Conservation (phyloP, 1,284 basidiomycete species). For the Chalciporus sp. region DNA sequence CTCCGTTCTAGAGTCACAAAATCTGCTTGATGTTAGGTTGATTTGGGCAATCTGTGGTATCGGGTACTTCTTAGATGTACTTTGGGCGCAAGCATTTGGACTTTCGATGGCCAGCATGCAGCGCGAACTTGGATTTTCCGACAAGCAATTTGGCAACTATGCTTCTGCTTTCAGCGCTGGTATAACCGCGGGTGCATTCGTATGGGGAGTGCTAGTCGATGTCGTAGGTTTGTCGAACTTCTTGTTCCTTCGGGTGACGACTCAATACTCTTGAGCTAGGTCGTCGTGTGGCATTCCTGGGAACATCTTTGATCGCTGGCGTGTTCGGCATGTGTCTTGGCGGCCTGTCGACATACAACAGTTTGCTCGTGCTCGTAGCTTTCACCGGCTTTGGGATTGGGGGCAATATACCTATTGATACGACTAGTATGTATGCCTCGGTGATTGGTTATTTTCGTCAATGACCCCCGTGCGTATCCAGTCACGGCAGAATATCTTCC, state of each 20-base stretch:
- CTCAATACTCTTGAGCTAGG: conserved; percentile 5
- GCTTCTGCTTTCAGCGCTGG: conserved; percentile 1
- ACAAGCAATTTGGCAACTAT: conserved; percentile 18
- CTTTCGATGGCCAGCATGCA: conserved; percentile 9
- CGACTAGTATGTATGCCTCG: conserved; percentile 14
- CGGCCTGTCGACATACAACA: conserved; percentile 10
- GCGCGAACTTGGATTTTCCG: conserved; percentile 20
- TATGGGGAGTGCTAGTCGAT: conserved; percentile 20
- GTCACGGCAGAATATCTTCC: conserved; percentile 20
- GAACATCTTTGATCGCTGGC: conserved; percentile 16
- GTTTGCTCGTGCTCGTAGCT: conserved; percentile 12
- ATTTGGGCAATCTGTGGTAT: conserved; percentile 21
- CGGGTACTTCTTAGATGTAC: conserved; percentile 12
- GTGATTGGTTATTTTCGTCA: not conserved
- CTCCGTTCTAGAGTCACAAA: not conserved
- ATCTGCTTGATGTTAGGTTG: conserved; percentile 6
- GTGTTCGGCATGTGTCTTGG: conserved; percentile 19
- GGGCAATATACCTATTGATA: conserved; percentile 20
- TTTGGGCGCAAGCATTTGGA: conserved; percentile 10
- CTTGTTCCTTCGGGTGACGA: not conserved
- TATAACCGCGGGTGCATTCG: conserved; percentile 8
- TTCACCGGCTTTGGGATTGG: conserved; percentile 20
- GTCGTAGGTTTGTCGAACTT: conserved; percentile 15
- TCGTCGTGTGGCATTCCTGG: conserved; percentile 18
- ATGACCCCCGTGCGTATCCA: conserved; percentile 1